phyloP scores from a whole-genome alignment of 2,329 filamentous ascomycete genomes.

The Penicillium sp. region DNA sequence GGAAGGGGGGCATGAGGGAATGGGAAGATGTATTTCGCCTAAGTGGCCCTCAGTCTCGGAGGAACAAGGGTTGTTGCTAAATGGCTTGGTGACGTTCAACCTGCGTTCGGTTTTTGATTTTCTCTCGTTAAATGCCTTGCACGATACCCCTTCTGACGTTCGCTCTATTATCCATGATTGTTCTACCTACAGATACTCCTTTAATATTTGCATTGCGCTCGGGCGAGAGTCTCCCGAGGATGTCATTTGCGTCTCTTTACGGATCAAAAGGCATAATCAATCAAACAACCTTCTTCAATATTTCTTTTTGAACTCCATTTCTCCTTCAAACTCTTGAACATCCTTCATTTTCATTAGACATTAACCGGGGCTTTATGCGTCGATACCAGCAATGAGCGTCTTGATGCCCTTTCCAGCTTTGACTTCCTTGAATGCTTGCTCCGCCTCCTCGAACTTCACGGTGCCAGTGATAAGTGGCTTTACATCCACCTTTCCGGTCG shows the following conservation, averaged over 20 bases:
- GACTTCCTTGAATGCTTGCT: slow-evolving; percentile 82
- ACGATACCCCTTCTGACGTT: slow-evolving; percentile 26
- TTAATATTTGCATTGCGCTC: background rate
- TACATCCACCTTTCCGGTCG: slow-evolving; percentile 65
- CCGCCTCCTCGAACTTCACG: slow-evolving; percentile 77
- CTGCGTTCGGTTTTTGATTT: background rate
- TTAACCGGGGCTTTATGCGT: slow-evolving; percentile 13
- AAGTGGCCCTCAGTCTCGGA: slow-evolving; percentile 34
- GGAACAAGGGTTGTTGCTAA: slow-evolving; percentile 44
- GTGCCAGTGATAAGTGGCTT: slow-evolving; percentile 77
- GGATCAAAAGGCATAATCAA: background rate
- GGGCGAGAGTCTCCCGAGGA: background rate
- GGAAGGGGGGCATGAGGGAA: slow-evolving; percentile 44
- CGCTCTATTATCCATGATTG: slow-evolving; percentile 3
- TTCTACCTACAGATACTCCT: slow-evolving; percentile 9
- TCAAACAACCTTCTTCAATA: background rate
- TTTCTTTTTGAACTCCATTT: background rate
- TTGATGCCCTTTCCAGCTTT: slow-evolving; percentile 69
- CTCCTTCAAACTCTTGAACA: background rate
- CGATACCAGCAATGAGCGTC: slow-evolving; percentile 44
- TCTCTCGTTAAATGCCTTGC: slow-evolving; percentile 18
- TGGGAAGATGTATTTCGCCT: slow-evolving; percentile 53
- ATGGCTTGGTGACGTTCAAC: background rate
- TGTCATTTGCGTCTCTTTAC: background rate
- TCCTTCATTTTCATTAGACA: background rate